Evolutionary conservation across 2,329 filamentous ascomycete species (phyloP).

Genomic region (Penicillium sclerotiorum): DNA sequence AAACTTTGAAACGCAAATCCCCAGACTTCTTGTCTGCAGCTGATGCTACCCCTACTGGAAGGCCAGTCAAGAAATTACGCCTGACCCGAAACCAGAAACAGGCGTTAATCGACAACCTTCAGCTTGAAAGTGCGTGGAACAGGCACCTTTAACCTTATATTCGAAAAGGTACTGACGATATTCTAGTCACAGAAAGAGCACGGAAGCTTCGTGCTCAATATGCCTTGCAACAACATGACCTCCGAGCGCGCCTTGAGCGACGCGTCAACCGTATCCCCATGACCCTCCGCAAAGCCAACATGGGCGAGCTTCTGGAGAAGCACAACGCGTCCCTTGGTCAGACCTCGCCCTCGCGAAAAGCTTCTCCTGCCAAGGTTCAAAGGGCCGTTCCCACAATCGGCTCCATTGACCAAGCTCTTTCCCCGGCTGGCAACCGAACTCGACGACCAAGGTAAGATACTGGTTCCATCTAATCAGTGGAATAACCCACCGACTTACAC

Average conservation of each 20-base stretch:
- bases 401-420: constrained; percentile 34
- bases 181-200: constrained; percentile 85
- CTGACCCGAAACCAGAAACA: constrained; percentile 77
- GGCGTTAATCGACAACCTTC: constrained; percentile 83
- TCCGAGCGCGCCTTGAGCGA: constrained; percentile 85
- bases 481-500: constrained; percentile 6
- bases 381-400: constrained; percentile 31
- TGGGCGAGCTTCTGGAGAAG: constrained; percentile 74
- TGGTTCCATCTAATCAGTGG: constrained; percentile 7
- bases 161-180: constrained; percentile 12
- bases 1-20: constrained; percentile 45
- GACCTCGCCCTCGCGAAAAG: constrained; percentile 35
- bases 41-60: constrained; percentile 48
- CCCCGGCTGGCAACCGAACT: constrained; percentile 32
- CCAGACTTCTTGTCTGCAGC: constrained; percentile 35
- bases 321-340: constrained; percentile 37
- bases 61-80: constrained; percentile 64
- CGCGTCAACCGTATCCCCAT: constrained; percentile 90
- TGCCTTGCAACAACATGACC: constrained; percentile 80
- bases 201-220: constrained; percentile 88
- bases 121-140: constrained; percentile 74
- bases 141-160: neutral
- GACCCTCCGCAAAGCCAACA: constrained; percentile 74
- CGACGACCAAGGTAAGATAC: constrained; percentile 36
- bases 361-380: constrained; percentile 32